Conservation (phyloP, 306 rosid species). For the Lathyrus sativus region DNA sequence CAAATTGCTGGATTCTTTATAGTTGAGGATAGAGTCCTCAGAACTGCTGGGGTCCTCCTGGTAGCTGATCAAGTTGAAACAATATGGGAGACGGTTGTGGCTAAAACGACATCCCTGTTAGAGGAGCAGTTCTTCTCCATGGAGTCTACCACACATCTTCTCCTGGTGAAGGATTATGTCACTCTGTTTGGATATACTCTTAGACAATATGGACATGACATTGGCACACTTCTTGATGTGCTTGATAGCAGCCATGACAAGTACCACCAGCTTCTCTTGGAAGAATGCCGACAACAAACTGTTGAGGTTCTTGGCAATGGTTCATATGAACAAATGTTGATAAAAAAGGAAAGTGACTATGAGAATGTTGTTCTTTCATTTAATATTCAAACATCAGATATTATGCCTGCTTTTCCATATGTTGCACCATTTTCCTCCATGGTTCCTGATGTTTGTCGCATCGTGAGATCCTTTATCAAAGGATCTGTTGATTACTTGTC, state of each 20-base stretch:
- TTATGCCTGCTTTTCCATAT: constrained; percentile 85
- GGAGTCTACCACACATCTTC: constrained; percentile 85
- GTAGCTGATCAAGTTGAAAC: constrained; percentile 70
- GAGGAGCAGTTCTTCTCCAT: constrained; percentile 76
- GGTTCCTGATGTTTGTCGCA: constrained; percentile 86
- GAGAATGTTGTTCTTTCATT: constrained; percentile 67
- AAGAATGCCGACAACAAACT: no score
- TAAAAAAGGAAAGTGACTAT: constrained; percentile 79
- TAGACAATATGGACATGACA: constrained; percentile 73
- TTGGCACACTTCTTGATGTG: no score
- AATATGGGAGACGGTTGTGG: constrained; percentile 81
- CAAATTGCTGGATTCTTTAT: constrained; percentile 92
- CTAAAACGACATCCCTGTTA: constrained; percentile 65
- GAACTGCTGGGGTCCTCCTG: constrained; percentile 75
- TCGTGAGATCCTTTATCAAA: constrained; percentile 84
- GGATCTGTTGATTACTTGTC: constrained; percentile 89
- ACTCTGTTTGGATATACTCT: constrained; percentile 79
- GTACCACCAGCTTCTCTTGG: no score
- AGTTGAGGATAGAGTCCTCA: constrained; percentile 87
- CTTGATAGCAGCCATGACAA: no score
- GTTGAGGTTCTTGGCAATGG: constrained; percentile 68
- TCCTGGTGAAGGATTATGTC: constrained; percentile 89
- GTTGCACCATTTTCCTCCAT: constrained; percentile 83
- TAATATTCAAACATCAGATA: constrained; percentile 76
- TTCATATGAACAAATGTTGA: constrained; percentile 66